Percentiles rank a stretch among this genome's conserved stretches.
Evolutionary conservation across 139 green algal species (phyloP).

Genomic region (Spirogloea muscicola): DNA sequence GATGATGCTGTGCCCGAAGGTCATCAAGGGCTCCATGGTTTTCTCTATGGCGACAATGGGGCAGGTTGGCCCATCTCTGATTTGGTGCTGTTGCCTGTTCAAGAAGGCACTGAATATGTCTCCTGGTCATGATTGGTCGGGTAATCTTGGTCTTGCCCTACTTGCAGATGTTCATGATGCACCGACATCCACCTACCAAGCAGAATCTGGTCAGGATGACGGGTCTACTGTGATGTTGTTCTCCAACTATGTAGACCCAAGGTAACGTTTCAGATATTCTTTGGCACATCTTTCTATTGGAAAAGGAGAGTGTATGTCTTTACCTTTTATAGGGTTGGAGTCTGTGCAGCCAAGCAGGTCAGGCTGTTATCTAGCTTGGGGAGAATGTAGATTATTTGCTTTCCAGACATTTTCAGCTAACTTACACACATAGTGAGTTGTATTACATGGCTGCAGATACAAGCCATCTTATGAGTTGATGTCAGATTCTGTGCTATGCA

Average conservation of each 20-base stretch:
- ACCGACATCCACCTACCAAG: background rate
- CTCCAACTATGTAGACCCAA: slow-evolving; percentile 54
- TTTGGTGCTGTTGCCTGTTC: background rate
- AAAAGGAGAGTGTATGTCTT: no score
- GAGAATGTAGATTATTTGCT: no score
- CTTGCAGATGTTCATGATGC: slow-evolving; percentile 37
- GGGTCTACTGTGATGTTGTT: slow-evolving; percentile 62
- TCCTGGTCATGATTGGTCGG: background rate
- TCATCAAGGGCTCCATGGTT: slow-evolving; percentile 71
- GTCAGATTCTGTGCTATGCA: no score
- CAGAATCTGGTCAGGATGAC: slow-evolving; percentile 60
- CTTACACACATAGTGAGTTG: no score
- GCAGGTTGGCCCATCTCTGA: slow-evolving; percentile 59
- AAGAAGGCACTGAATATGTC: slow-evolving; percentile 50
- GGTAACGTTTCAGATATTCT: no score
- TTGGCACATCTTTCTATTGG: no score
- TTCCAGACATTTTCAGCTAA: no score
- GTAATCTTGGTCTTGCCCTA: background rate
- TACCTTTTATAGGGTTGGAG: no score
- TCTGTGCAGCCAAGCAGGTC: no score
- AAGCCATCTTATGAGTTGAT: no score
- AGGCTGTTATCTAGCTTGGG: no score
- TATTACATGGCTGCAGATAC: no score
- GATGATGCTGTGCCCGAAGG: slow-evolving; percentile 75
- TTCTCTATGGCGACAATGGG: slow-evolving; percentile 74